Base-by-base conservation (phyloP, 2,329 filamentous ascomycete species). In the Elsinoe perseae region DNA sequence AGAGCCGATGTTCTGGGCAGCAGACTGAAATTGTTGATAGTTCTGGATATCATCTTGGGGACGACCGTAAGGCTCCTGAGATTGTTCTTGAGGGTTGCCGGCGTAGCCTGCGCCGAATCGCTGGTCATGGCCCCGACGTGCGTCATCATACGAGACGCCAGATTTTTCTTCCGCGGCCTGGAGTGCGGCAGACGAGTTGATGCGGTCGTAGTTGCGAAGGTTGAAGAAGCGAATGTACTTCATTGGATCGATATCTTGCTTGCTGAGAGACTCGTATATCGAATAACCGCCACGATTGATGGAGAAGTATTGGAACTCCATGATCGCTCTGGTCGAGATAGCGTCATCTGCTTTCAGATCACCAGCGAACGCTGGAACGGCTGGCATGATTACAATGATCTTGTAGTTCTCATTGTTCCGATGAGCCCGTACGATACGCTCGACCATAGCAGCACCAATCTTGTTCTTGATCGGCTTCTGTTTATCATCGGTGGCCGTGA, bases 171-270 rank as follows among this genome's bases (percentile, higher is more conserved):
- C 84, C 1, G 78, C 82, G 4, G 76, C 72, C 16, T 73, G 69
- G 80, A 89, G 83, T 5, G 81, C 77, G 1, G 72, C 72, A 14
- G 83, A 83, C 18, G 76, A 80, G 70, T 92, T 91, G 75, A 95
- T 86, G 43, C 89, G 83, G 68, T 93, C 89, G 67, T 89, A 93
- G 70, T 83, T 92, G 57, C 89, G 80, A 28, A 95, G 77, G 68
- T 95, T 93, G 74, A 89, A 93, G 73, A 93, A 93, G 50, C 83
- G 78, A 62, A 95, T 87, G 71, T 91, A 93, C 42, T 83, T 73
- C 64, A 78, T 75, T 1, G 86, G 85, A 64, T 92, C 77, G 50
- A 90, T 77, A 7, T 87, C 87, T 28, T 80, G 78, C 56, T 79
- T 75, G 16, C 76, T 75, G 54, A 91, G 78, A 44, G 77, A 77